Evolutionary conservation across 2,329 filamentous ascomycete genomes (phyloP).

Genomic region (Sporothrix variecibatus): DNA sequence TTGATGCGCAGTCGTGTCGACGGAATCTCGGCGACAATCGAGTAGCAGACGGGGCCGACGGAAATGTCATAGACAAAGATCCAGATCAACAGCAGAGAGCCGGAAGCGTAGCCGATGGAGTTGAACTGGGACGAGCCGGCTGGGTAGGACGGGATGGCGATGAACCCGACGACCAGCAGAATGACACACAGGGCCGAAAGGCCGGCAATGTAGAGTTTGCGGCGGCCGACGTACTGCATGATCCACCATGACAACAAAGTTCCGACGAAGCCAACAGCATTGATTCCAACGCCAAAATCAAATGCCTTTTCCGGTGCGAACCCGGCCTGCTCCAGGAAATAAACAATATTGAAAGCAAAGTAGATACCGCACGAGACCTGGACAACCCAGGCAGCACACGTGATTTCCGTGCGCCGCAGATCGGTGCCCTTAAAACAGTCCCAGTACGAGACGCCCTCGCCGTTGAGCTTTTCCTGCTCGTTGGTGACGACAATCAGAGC

Average conservation of each 20-base stretch:
- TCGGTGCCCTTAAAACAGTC: conserved; percentile 52
- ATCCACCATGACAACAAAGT: conserved; percentile 29
- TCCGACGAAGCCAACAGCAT: conserved; percentile 33
- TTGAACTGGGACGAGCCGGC: neutral
- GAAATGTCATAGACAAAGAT: conserved; percentile 40
- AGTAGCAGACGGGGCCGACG: conserved; percentile 43
- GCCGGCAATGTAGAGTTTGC: conserved; percentile 29
- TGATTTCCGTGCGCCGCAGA: conserved; percentile 48
- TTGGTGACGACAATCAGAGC: conserved; percentile 50
- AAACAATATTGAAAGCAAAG: conserved; percentile 39
- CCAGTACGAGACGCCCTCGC: conserved; percentile 40
- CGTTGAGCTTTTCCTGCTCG: conserved; percentile 43
- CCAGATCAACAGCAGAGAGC: conserved; percentile 25
- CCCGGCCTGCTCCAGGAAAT: conserved; percentile 35
- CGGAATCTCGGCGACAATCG: conserved; percentile 39
- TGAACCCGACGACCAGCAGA: conserved; percentile 32
- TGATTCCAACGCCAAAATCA: conserved; percentile 40
- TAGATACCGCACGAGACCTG: conserved; percentile 37
- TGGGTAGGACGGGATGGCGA: conserved; percentile 15
- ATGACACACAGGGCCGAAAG: conserved; percentile 21
- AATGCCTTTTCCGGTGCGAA: conserved; percentile 38
- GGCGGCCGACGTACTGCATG: conserved; percentile 28
- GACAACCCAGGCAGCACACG: conserved; percentile 41
- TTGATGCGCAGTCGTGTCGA: conserved; percentile 41
- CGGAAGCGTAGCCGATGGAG: conserved; percentile 18